A percentile compares a stretch with the other conserved stretches of the same genome.
phyloP scores from a whole-genome alignment of 768 basidiomycete genomes.

The Podaxis pistillaris region DNA sequence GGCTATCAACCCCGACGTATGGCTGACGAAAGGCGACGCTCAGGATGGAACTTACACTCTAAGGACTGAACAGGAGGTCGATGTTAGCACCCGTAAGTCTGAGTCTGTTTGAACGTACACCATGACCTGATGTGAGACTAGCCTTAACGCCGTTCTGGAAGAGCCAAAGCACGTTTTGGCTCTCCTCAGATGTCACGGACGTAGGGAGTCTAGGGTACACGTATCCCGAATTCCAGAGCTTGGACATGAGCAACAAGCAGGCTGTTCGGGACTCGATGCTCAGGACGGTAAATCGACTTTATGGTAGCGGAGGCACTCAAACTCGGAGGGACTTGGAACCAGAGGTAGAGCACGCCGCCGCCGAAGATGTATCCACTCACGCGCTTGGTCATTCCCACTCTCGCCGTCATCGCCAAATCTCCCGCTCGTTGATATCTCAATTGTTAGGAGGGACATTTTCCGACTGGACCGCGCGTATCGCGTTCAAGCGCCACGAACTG shows the following conservation, averaged over 20 bases:
- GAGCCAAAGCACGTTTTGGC: conserved; percentile 33
- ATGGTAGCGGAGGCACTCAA: conserved; percentile 14
- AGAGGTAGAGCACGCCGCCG: no score
- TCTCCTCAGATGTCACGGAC: conserved; percentile 26
- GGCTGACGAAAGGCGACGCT: conserved; percentile 28
- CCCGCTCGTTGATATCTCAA: neutral
- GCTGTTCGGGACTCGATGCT: conserved; percentile 26
- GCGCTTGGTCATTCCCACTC: neutral
- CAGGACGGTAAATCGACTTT: conserved; percentile 28
- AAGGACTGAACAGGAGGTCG: conserved; percentile 19
- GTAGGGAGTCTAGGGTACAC: conserved; percentile 33
- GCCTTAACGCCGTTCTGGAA: conserved; percentile 46
- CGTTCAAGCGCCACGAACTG: conserved; percentile 41
- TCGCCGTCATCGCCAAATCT: neutral
- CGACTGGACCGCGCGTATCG: conserved; percentile 45
- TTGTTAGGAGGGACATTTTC: conserved; percentile 15
- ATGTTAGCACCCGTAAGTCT: conserved; percentile 26
- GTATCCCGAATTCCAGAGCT: conserved; percentile 43
- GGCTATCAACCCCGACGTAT: conserved; percentile 37
- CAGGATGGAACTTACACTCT: conserved; percentile 33
- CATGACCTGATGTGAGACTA: conserved; percentile 13
- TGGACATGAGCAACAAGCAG: conserved; percentile 23
- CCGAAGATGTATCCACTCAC: no score
- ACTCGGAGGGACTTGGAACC: neutral
- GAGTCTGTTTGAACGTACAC: neutral